Base-by-base conservation (phyloP, 1,139 yeast species). In the Lodderomyces jiufengensis region DNA sequence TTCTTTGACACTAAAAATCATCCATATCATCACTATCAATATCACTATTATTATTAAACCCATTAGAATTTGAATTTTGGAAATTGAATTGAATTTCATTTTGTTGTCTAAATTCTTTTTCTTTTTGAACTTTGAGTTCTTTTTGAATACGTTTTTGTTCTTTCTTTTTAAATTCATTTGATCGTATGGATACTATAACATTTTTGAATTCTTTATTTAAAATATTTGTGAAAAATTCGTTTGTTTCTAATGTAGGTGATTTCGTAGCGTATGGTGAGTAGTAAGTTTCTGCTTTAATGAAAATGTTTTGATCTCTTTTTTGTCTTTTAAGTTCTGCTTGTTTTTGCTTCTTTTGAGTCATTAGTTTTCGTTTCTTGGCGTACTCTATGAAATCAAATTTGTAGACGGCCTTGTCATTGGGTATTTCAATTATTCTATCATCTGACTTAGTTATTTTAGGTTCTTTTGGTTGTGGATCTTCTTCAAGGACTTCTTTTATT, bases 331-430 rank as follows among this genome's bases (percentile, higher is more conserved):
- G 21, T 22, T 40, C 36, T 3, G 24, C 14, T 22, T 27, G 53
- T 15, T 49, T 40, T 11, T 51, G 51, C 11, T 48, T 49, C 11
- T 50, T 41, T 18, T 55, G 47, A 13, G 38, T 38, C 5, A 66
- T 51, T 6, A 47, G 51, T 12, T 65, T 46, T 35, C 86, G 61
- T 31, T 66, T 66, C 9, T 61, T 57, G 0, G 86, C 80, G 49
- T 78, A 79, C 26, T 61, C 74, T 9, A 68, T 73, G 31, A 82
- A 66, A 54, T 82, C 82, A 43, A 80, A 74, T 33, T 61, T 18
- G 20, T 18, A 18, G 20, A 5, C 7, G 20, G 20, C 5, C 20
- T 18, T 18, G 20, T n/a, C n/a, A n/a, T n/a, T n/a, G n/a, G n/a
- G n/a, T 18, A 5, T 7, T 5, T 18, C 20, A 5, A 18, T 18